Base-by-base conservation (phyloP, 345 rosid genomes). In the sweet orange (Citrus sinensis) region DNA sequence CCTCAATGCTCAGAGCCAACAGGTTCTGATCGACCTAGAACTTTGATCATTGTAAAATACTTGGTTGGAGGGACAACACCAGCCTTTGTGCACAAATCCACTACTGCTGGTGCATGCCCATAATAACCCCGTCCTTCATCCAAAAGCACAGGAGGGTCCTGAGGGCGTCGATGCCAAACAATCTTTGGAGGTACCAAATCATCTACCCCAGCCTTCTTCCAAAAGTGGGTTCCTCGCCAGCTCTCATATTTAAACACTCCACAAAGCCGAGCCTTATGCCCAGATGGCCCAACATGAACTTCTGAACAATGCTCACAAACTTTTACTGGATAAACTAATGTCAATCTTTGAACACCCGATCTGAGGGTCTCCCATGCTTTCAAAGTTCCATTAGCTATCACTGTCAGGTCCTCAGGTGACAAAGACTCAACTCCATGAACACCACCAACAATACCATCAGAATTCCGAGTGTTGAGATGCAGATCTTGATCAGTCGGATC, bases 31-130 rank as follows among this genome's bases (percentile, higher is more conserved):
- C 85, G 84, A 79, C 99, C 97, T 58, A 86, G 83, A 22, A 76
- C 75, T 87, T 96, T 96, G 95, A 96, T 92, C 91, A 87, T 81
- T 63, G 90, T 81, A 25, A 24, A 75, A 82, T 94, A 94, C 80
- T 87, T 88, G 17, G 62, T 64, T 35, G 93, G 93, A 79, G 82
- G 69, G 78, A 86, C 27, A 22, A 86, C 92, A 80, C 99, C 97
- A 19, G 97, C 94, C 81, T 88, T 84, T 58, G 85, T 83, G 79
- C 98, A 96, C 54, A 96, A 82, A 81, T 91, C 93, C 76, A 94
- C 91, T 8, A 91, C 85, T 1, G 95, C 94, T 3, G 97, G 99
- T 40, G 96, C 93, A 74, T 89, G 99, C 59, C 99, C 99, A 67
- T 92, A 96, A 83, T 82, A 94, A 34, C 76, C 80, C 66, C 93